A percentile compares a stretch with the other conserved stretches of the same genome.
phyloP scores from a whole-genome alignment of 2,329 filamentous ascomycete genomes.

The Stylonectria norvegica region DNA sequence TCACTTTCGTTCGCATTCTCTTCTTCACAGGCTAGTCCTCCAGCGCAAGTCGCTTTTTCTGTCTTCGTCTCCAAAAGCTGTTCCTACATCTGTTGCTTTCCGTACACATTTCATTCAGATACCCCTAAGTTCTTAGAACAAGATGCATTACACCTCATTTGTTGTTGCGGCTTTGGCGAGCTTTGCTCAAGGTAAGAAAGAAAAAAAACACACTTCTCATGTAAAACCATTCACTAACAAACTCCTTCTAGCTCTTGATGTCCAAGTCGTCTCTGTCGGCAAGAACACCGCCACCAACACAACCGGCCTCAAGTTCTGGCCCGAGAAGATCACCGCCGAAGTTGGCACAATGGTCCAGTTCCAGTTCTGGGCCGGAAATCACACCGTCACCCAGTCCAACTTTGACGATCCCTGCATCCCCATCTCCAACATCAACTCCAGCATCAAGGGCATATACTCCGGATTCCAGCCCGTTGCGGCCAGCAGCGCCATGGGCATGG shows the following conservation, averaged over 20 bases:
- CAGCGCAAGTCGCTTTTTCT: slow-evolving; percentile 30
- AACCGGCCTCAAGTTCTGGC: slow-evolving; percentile 56
- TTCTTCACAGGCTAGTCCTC: slow-evolving; percentile 29
- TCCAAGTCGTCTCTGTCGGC: slow-evolving; percentile 66
- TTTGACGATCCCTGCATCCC: slow-evolving; percentile 70
- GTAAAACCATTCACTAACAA: not conserved
- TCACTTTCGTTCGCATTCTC: slow-evolving; percentile 26
- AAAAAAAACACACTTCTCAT: too few relatives aligned
- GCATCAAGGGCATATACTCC: slow-evolving; percentile 60
- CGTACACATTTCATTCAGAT: slow-evolving; percentile 13
- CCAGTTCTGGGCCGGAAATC: slow-evolving; percentile 66
- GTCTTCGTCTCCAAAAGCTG: slow-evolving; percentile 1
- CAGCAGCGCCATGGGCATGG: slow-evolving; percentile 44
- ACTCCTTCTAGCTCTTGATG: slow-evolving; percentile 34
- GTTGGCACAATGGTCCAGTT: slow-evolving; percentile 64
- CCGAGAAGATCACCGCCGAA: slow-evolving; percentile 61
- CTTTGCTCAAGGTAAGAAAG: slow-evolving; percentile 42
- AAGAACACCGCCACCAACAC: slow-evolving; percentile 47
- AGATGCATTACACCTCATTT: slow-evolving; percentile 52
- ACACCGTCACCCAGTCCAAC: slow-evolving; percentile 74
- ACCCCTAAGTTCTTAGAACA: slow-evolving; percentile 27
- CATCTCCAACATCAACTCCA: slow-evolving; percentile 49
- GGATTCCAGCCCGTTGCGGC: slow-evolving; percentile 64
- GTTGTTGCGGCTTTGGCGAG: slow-evolving; percentile 46
- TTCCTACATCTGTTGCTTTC: slow-evolving; percentile 26